Percentiles rank a stretch among this genome's conserved stretches.
Conservation (phyloP, 2,329 filamentous ascomycete genomes). For the Helotiales sp. region DNA sequence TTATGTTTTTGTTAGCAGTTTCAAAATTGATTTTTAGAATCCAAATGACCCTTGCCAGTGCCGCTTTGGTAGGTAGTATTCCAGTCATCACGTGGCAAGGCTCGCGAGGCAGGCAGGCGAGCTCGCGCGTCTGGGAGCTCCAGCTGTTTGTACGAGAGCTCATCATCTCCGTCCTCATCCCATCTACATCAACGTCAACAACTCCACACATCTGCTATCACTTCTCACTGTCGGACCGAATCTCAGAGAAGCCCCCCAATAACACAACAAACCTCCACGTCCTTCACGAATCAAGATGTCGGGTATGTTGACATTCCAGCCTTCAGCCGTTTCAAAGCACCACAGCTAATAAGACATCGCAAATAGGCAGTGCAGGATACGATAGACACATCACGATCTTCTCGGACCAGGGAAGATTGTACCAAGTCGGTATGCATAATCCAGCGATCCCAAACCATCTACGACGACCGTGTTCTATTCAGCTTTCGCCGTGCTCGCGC, state of each 20-base stretch:
- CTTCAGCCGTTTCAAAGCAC: constrained; percentile 18
- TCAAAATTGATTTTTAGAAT: too few relatives aligned
- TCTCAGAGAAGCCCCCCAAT: not conserved
- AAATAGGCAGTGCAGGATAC: constrained; percentile 81
- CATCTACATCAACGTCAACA: constrained; percentile 14
- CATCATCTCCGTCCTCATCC: constrained; percentile 11
- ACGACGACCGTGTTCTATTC: not conserved
- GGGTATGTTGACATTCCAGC: constrained; percentile 40
- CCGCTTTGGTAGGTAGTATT: not conserved
- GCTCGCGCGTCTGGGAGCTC: constrained; percentile 22
- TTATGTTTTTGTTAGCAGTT: too few relatives aligned
- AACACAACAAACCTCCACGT: not conserved
- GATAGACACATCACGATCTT: constrained; percentile 99
- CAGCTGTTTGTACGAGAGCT: constrained; percentile 16
- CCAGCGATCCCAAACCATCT: not conserved
- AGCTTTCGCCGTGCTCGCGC: not conserved
- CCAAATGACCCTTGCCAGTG: not conserved
- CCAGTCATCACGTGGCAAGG: not conserved
- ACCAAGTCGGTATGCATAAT: constrained; percentile 90
- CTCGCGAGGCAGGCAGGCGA: constrained; percentile 27
- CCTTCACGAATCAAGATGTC: constrained; percentile 43
- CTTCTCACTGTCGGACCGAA: not conserved
- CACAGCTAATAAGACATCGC: constrained; percentile 36
- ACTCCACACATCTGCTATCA: not conserved
- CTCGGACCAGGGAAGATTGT: constrained; percentile 96